Evolutionary conservation across 768 basidiomycete species (phyloP), one percentile per base, ranked within the genome.

Genomic region (Boletus reticulatus): DNA sequence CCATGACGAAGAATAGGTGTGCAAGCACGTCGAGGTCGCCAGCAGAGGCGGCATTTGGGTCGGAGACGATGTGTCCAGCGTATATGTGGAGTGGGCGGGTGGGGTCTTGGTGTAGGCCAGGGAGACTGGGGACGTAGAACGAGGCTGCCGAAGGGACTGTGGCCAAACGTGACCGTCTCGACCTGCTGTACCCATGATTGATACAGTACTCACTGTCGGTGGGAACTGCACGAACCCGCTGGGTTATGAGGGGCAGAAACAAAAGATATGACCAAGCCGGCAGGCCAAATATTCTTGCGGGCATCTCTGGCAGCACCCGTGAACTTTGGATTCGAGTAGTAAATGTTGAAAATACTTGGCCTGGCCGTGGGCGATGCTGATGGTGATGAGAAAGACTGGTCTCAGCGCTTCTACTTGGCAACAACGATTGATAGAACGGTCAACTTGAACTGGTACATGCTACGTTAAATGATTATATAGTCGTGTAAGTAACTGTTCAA

Each of bases 1-100:
- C 77, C 74, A 98, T 80, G 54, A 96, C 84, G 70, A 98, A 99
- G 78, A 83, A 96, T 11, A 94, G 68, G 67, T 95, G 92, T 1
- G 92, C 78, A 9, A 84, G 84, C 34, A 89, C 78, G 53, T 85
- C 81, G n/a, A 80, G 84, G 27, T 72, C 64, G 6, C 79, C 70
- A 12, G 79, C 77, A n/a, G 70, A 72, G 11, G 77, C 60, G 20
- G 76, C 78, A 70, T 82, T 75, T 9, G 87, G 88, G 74, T 89
- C 92, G 2, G 92, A 87, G n/a, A 87, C 75, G 37, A 95, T 75
- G 72, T 94, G 92, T 3, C 94, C 94, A 11, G 89, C 86, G 63
- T 85, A 94, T 68, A 94, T 83, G 59, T 84, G 84, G n/a, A 94
- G 71, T 13, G 90, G 86, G 29, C 83, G 79, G 20, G 78, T 67